Evolutionary conservation across 2,329 filamentous ascomycete genomes (phyloP).

Genomic region (Arthrobotrys entomopaga): DNA sequence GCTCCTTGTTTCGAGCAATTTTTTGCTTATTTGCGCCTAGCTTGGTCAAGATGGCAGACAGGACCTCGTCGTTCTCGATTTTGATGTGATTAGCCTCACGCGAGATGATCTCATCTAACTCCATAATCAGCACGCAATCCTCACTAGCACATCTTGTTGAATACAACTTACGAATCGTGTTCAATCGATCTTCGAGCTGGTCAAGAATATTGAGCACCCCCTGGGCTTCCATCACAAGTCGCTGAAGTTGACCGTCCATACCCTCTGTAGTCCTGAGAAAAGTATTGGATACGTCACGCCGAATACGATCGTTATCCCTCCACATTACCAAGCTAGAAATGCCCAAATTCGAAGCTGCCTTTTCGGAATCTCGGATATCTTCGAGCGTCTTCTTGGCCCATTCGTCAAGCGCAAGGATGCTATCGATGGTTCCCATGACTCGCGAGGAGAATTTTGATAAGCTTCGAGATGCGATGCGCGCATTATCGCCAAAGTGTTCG

Average conservation of each 20-base stretch:
- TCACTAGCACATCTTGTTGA: conserved; percentile 3
- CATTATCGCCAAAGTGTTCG: conserved; percentile 77
- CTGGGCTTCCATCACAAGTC: conserved; percentile 76
- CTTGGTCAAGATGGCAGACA: conserved; percentile 77
- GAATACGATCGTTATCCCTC: conserved; percentile 61
- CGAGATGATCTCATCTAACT: conserved; percentile 63
- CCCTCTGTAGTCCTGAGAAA: conserved; percentile 70
- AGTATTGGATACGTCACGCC: conserved; percentile 64
- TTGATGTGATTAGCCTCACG: conserved; percentile 71
- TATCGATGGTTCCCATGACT: conserved; percentile 57
- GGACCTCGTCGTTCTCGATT: conserved; percentile 71
- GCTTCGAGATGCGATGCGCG: conserved; percentile 72
- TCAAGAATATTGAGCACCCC: conserved; percentile 72
- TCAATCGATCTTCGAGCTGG: conserved; percentile 75
- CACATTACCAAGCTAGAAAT: conserved; percentile 65
- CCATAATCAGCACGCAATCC: too few relatives aligned
- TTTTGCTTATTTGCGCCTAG: conserved; percentile 75
- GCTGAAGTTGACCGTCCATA: conserved; percentile 71
- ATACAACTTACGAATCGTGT: conserved; percentile 72
- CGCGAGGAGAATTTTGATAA: conserved; percentile 73
- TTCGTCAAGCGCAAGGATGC: conserved; percentile 57
- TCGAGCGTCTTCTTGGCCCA: conserved; percentile 57
- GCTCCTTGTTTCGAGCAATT: conserved; percentile 71
- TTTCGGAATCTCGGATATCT: conserved; percentile 47
- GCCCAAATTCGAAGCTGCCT: conserved; percentile 57